Evolutionary conservation across 2,329 filamentous ascomycete genomes (phyloP).

Genomic region (Arachnopeziza araneosa): DNA sequence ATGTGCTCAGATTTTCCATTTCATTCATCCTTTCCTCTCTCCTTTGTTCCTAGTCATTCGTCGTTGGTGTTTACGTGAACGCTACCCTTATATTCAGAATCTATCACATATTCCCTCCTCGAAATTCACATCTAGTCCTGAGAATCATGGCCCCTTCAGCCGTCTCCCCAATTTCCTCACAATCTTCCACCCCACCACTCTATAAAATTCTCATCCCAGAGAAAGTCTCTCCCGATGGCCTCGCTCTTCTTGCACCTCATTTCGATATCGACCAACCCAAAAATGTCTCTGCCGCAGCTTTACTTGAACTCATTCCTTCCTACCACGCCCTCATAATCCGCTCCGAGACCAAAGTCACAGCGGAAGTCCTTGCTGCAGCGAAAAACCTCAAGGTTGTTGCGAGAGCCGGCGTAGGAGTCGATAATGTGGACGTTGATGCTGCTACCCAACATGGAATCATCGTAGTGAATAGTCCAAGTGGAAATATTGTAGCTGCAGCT

Average conservation of each 20-base stretch:
- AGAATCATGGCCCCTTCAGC: conserved; percentile 24
- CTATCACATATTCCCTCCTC: neutral
- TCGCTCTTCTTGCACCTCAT: conserved; percentile 59
- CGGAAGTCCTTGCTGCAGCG: conserved; percentile 58
- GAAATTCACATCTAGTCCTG: neutral
- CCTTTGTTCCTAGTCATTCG: neutral
- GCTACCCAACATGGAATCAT: conserved; percentile 71
- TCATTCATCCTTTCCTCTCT: neutral
- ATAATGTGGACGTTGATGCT: conserved; percentile 72
- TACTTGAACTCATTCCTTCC: conserved; percentile 59
- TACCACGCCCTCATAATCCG: conserved; percentile 76
- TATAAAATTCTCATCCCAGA: conserved; percentile 64
- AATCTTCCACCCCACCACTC: conserved; percentile 9
- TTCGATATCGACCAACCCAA: conserved; percentile 66
- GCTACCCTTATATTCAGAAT: neutral
- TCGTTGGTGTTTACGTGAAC: neutral
- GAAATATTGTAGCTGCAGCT: conserved; percentile 75
- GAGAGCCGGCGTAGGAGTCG: conserved; percentile 74
- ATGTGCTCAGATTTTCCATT: neutral
- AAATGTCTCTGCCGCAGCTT: conserved; percentile 55
- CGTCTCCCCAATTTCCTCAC: neutral
- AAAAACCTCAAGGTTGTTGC: conserved; percentile 71
- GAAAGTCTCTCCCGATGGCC: conserved; percentile 73
- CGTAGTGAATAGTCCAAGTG: conserved; percentile 73
- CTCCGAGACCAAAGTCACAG: conserved; percentile 76